Evolutionary conservation across 805 yeast genomes (phyloP), one percentile per base, ranked within the genome.

Genomic region (Cyberlindnera misumaiensis): DNA sequence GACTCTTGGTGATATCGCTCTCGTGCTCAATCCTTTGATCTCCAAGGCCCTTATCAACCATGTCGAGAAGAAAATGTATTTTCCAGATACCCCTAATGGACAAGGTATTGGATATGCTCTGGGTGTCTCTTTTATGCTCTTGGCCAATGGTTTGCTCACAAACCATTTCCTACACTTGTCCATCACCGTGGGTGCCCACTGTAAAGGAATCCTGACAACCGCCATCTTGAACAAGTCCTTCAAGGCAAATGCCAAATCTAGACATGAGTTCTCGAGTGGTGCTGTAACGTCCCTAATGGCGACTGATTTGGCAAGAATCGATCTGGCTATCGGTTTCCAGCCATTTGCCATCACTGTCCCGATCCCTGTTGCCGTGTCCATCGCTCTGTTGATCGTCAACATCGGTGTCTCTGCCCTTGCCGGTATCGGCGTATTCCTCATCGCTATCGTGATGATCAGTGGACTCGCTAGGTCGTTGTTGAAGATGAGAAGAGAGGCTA

Each of bases 291-390:
- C 87, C 5, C 55, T 84, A 56, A 68, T 86, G 68, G 81, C 89
- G 28, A 78, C 89, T 4, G 95, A 85, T 56, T 65, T 84, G 30
- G 72, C 85, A 13, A 73, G 90, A 49, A 70, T 85, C 37, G 93
- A 83, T 56, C 64, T 80, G 46, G 85, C 86, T 14, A 58, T 75
- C 34, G 75, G 73, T 4, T 78, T 77, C 51, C 75, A 75, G 48
- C 77, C 81, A 3, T 70, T 76, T 49, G 58, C 75, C 10, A 45
- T 76, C 41, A 63, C 74, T 13, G 66, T 80, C 48, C 82, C 84
- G 1, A 51, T 79, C n/a, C 76, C 85, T 4, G 62, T 81, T 34
- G 68, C 65, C n/a, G 72, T 82, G 41, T 66, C 81, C 25, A 67
- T 84, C 41, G 84, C 73, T 2, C 59, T 85, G 30, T 68, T 85